Conservation (phyloP, 2,329 filamentous ascomycete genomes). For the Aspergillus vadensis region DNA sequence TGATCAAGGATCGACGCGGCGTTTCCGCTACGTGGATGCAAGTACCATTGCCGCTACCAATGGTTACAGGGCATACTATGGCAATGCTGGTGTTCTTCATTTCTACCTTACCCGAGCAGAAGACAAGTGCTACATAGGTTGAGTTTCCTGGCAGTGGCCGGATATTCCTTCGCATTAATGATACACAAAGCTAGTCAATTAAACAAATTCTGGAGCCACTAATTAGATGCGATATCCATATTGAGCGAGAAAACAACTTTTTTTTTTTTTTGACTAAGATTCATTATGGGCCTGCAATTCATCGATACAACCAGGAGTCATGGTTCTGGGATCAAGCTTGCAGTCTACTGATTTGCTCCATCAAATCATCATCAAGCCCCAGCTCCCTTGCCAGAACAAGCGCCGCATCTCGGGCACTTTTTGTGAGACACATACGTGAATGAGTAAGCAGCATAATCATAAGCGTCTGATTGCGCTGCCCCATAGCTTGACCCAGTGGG, state of each 20-base stretch:
- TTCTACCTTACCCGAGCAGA: not conserved
- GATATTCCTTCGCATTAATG: not conserved
- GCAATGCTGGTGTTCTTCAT: not conserved
- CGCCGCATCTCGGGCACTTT: not conserved
- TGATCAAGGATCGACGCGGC: not conserved
- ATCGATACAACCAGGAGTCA: no score
- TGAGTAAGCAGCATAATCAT: not conserved
- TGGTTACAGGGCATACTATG: constrained; percentile 1
- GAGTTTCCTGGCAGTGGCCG: not conserved
- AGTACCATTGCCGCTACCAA: not conserved
- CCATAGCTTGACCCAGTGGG: not conserved
- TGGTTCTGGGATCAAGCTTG: no score
- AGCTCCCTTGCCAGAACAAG: not conserved
- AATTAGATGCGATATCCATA: no score
- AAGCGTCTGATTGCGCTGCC: not conserved
- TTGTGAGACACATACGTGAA: not conserved
- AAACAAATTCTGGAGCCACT: no score
- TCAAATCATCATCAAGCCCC: not conserved
- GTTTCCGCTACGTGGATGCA: constrained; percentile 1
- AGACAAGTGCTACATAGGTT: not conserved
- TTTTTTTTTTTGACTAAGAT: no score
- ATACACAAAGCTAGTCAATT: no score
- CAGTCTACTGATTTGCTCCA: not conserved
- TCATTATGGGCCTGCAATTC: no score
- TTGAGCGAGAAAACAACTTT: no score